Conservation (phyloP, 2,329 filamentous ascomycete genomes). For the Leptographium galeiforme region DNA sequence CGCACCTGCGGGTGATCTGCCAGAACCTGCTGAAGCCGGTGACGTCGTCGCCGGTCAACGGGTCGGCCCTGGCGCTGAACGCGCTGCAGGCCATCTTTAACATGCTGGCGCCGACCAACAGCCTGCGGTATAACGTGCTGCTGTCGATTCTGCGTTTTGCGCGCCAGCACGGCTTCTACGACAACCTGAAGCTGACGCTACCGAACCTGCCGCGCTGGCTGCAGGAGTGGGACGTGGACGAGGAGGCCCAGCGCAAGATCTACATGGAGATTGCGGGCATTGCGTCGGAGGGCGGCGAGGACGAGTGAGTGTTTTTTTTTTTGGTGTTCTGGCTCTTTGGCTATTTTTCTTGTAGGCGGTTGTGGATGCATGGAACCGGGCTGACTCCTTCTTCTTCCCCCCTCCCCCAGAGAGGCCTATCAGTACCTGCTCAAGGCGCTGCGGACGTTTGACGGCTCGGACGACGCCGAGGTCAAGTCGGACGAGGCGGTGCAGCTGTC, state of each 20-base stretch:
- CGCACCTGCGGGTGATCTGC: slow-evolving; percentile 80
- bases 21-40: slow-evolving; percentile 79
- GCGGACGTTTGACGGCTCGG: slow-evolving; percentile 43
- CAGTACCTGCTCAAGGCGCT: slow-evolving; percentile 52
- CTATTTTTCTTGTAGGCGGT: too few species aligned
- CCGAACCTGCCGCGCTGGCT: slow-evolving; percentile 76
- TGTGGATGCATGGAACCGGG: too few species aligned
- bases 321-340: background rate
- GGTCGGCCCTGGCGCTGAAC: slow-evolving; percentile 72
- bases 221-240: slow-evolving; percentile 65
- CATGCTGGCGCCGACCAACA: slow-evolving; percentile 62
- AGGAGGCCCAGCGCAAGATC: slow-evolving; percentile 72
- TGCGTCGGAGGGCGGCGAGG: slow-evolving; percentile 64
- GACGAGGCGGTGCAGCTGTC: slow-evolving; percentile 48
- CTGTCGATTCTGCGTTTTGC: slow-evolving; percentile 78
- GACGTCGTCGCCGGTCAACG: slow-evolving; percentile 72
- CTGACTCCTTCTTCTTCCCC: too few species aligned
- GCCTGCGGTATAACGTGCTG: slow-evolving; percentile 80
- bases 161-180: slow-evolving; percentile 61
- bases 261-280: slow-evolving; percentile 73
- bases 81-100: slow-evolving; percentile 96
- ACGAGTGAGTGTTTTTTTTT: slow-evolving; percentile 42
- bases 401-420: slow-evolving; percentile 44
- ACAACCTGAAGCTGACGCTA: slow-evolving; percentile 71
- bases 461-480: slow-evolving; percentile 40